phyloP scores from a whole-genome alignment of 345 rosid genomes.

The Acer saccharum region DNA sequence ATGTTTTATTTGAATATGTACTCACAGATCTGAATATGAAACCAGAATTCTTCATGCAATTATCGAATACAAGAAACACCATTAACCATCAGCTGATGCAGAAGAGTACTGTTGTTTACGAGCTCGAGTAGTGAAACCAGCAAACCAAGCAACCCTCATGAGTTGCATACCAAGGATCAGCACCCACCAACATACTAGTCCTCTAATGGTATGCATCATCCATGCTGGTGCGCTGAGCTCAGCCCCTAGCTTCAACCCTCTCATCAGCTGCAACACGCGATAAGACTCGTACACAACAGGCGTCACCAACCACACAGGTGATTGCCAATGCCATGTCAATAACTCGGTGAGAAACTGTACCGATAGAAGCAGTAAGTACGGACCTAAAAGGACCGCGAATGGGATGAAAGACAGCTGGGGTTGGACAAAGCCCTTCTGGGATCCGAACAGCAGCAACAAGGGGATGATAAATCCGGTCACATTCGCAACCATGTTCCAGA shows the following conservation, averaged over 20 bases:
- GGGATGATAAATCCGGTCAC: constrained; percentile 67
- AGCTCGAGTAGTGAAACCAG: constrained; percentile 63
- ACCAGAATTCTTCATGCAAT: constrained; percentile 11
- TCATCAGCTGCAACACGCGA: constrained; percentile 80
- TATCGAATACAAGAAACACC: neutral
- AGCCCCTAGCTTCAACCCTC: constrained; percentile 75
- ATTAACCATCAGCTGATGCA: constrained; percentile 34
- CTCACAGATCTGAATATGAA: neutral
- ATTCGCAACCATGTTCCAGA: constrained; percentile 74
- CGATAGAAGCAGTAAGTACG: constrained; percentile 75
- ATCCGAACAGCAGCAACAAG: constrained; percentile 50
- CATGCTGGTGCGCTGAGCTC: constrained; percentile 79
- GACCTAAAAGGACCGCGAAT: constrained; percentile 67
- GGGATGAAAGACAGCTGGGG: constrained; percentile 69
- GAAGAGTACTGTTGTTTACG: constrained; percentile 21
- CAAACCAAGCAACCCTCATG: constrained; percentile 98
- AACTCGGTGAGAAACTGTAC: constrained; percentile 86
- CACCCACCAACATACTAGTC: constrained; percentile 93
- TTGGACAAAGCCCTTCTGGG: constrained; percentile 66
- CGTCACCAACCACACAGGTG: constrained; percentile 92
- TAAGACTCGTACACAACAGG: constrained; percentile 88
- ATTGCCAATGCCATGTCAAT: constrained; percentile 91
- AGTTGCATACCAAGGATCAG: constrained; percentile 86
- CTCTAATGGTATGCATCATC: constrained; percentile 77
- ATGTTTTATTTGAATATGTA: neutral